These are phyloP conservation scores for Calophaca sinica DNA, from an alignment of 306 rosid genomes.

Conservation along the genomic window DNA sequence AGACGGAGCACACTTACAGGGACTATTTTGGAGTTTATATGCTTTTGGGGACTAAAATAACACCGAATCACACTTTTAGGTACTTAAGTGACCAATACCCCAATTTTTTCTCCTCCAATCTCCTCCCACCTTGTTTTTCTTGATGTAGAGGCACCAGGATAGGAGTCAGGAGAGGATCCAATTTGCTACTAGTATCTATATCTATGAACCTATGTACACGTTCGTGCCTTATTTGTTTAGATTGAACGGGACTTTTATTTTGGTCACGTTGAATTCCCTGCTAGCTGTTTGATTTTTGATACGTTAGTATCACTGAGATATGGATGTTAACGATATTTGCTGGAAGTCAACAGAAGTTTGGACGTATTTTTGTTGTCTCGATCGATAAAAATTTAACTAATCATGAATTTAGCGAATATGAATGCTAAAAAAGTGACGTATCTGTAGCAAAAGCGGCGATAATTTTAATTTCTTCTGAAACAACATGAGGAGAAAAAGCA, in stretches of 20 bases:
- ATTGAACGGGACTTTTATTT: slow-evolving; percentile 19
- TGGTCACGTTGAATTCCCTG: neutral
- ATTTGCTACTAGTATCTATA: no score
- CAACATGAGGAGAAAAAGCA: neutral
- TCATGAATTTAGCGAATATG: slow-evolving; percentile 2
- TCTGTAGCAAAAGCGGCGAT: slow-evolving; percentile 47
- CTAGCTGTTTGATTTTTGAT: neutral
- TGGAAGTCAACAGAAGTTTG: slow-evolving; percentile 14
- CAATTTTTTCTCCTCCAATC: no score
- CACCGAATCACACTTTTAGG: no score
- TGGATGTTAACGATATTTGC: slow-evolving; percentile 20
- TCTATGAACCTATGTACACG: neutral
- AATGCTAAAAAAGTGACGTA: slow-evolving; percentile 10
- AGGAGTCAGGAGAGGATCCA: no score
- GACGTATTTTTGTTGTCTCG: slow-evolving; percentile 27
- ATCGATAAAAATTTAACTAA: slow-evolving; percentile 2
- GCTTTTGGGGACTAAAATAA: no score
- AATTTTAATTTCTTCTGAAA: neutral
- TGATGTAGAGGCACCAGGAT: no score
- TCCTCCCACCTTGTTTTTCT: no score
- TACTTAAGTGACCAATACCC: no score
- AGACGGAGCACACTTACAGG: no score
- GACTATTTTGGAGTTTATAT: no score
- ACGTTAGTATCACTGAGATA: neutral
- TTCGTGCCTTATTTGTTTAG: neutral